Evolutionary conservation across 108 stramenopile species (phyloP), one percentile per base, ranked within the genome.

Genomic region (Skeletonema menzelii): DNA sequence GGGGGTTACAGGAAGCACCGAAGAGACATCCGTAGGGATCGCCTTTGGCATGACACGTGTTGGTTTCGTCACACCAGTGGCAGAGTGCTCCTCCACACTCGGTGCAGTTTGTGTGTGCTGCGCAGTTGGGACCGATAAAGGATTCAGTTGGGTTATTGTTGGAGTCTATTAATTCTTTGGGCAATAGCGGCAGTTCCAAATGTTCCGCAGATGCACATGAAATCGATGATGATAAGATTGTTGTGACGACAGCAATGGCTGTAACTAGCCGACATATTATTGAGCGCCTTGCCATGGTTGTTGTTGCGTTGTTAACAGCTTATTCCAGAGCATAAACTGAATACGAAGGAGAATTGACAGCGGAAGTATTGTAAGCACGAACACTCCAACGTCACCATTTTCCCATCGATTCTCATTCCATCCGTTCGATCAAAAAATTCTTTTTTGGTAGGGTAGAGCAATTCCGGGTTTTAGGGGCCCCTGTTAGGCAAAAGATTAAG

Each of bases 31-130:
- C 92, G 55, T 84, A 82, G 7, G 87, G 75, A 31, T 82, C 81
- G 28, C 91, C 91, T 13, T 91, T 76, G 53, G 86, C 83, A 63
- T 96, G 95, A 69, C 95, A 96, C 37, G 84, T 76, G 70, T 89
- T 84, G 70, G 91, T 91, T 35, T 79, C 67, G n/a, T 76, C 86
- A 63, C 93, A 95, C 89, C 88, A 95, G 69, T 95, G 93, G 58
- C 93, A 95, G 17, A 86, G 87, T 8, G 80, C 68, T 37, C 75
- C 40, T n/a, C 76, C 82, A 64, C 91, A 95, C 24, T 84, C 83
- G 34, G 69, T 44, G 75, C 91, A 95, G 40, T 74, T 84, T 22
- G 68, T 72, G 40, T 91, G 89, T n/a, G 84, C n/a, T 27, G 86
- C 65, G 63, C 93, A 94, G 35, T 74, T 22, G 49, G 49, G 49